These are phyloP conservation scores for Trichophaea hybrida DNA, from an alignment of 2,329 filamentous ascomycete genomes.

Conservation along the genomic window DNA sequence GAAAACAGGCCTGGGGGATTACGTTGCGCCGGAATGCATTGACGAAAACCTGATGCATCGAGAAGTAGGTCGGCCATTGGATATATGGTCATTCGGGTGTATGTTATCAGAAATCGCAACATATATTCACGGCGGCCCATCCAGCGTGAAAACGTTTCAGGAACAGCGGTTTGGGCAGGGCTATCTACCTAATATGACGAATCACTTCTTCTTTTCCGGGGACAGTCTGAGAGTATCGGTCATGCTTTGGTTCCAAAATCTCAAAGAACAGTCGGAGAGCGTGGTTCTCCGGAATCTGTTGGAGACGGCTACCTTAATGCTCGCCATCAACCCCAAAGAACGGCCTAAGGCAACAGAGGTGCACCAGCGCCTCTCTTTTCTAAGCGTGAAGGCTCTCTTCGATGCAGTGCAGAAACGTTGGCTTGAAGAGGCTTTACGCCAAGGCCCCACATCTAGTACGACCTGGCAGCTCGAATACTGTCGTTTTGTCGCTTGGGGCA, in stretches of 20 bases:
- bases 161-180: not conserved
- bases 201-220: not conserved
- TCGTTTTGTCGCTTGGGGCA: not conserved
- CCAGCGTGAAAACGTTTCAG: not conserved
- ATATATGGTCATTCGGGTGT: not conserved
- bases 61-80: not conserved
- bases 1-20: conserved; percentile 10
- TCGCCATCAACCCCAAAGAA: not conserved
- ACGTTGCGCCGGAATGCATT: conserved; percentile 25
- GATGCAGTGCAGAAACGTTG: not conserved
- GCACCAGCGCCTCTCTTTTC: not conserved
- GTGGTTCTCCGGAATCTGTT: not conserved
- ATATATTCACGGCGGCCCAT: not conserved
- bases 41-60: conserved; percentile 4
- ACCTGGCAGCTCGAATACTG: not conserved
- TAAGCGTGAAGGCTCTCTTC: not conserved
- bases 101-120: not conserved
- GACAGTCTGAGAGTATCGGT: not conserved
- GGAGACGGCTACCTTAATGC: not conserved
- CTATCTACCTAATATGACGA: not conserved
- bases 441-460: too few species aligned
- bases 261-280: not conserved
- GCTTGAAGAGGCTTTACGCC: not conserved
- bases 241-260: not conserved
- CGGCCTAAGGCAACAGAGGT: not conserved